Evolutionary conservation across 176 grass and related monocot species (phyloP), one percentile per base, ranked within the genome.

Genomic region (Poa annua): DNA sequence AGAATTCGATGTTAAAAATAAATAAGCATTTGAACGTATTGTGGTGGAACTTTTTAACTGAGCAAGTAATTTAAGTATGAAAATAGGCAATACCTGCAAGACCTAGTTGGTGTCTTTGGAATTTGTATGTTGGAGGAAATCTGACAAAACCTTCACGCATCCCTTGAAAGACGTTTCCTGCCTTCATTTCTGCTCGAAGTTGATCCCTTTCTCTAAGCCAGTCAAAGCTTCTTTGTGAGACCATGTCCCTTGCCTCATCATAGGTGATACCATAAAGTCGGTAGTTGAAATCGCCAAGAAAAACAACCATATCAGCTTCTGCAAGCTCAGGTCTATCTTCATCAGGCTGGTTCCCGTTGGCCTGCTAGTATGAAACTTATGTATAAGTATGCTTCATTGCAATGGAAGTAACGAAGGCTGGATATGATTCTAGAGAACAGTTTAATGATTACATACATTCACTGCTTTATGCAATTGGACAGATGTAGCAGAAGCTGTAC

Each of bases 181-280:
- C 86, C 79, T 86, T 91, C 95, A 98, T 98, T 86, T 98, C 92
- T 21, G 80, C 88, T 69, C 80, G 85, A 74, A 98, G 90, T 75
- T 98, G 95, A 85, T 98, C 95, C 86, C 94, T 98, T 65, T 98
- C 92, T 91, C 90, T 91, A 86, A 98, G 91, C 95, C 95, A 98
- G 53, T 98, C 95, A 67, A 98, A 98, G 69, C 95, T 95, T 77
- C 95, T 89, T 71, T 98, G 95, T 0, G 90, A 98, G 68, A 98
- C 80, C 95, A 98, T 98, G 83, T 98, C 95, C 66, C 95, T 91
- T 63, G 95, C 95, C 83, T 95, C 95, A 35, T 95, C 95, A 80
- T 98, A 98, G 69, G 90, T 93, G 86, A 98, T 84, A 57, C 90
- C 88, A 48, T 91, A 42, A 85, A 98, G 95, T 67, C 95, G 88